phyloP scores from a whole-genome alignment of 495 filamentous ascomycete genomes.

The Immersiella caudata region DNA sequence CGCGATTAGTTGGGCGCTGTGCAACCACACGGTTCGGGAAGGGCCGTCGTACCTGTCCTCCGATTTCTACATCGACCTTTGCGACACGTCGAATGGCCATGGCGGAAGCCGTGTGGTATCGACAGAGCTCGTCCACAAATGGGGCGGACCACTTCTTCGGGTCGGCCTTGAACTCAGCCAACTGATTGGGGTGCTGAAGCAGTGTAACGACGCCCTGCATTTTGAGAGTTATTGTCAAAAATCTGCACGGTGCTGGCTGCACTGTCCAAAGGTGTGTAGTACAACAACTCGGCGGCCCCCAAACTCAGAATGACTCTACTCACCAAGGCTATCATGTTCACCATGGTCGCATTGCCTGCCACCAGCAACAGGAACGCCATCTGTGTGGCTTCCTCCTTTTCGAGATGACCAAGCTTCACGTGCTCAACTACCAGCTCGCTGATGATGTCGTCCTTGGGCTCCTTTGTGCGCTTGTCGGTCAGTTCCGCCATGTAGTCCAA shows the following conservation, averaged over 20 bases:
- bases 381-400: slow-evolving; percentile 43
- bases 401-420: slow-evolving; percentile 41
- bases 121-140: slow-evolving; percentile 52
- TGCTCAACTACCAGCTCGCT: slow-evolving; percentile 46
- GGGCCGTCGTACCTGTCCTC: slow-evolving; percentile 33
- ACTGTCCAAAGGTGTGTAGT: not conserved
- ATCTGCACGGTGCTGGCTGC: not conserved
- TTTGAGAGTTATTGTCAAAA: slow-evolving; percentile 12
- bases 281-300: not conserved
- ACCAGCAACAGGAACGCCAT: slow-evolving; percentile 52
- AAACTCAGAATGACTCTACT: not conserved
- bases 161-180: slow-evolving; percentile 42
- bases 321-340: slow-evolving; percentile 51
- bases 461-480: slow-evolving; percentile 40
- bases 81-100: slow-evolving; percentile 48
- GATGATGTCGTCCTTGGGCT: slow-evolving; percentile 48
- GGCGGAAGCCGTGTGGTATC: slow-evolving; percentile 49
- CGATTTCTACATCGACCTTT: slow-evolving; percentile 48
- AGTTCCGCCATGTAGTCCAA: slow-evolving; percentile 44
- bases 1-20: not conserved
- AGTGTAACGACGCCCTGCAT: slow-evolving; percentile 41
- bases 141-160: slow-evolving; percentile 29
- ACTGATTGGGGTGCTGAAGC: slow-evolving; percentile 42
- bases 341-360: slow-evolving; percentile 53
- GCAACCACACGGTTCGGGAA: not conserved